phyloP scores from a whole-genome alignment of 2,329 filamentous ascomycete genomes.

The Beauveria sp. region DNA sequence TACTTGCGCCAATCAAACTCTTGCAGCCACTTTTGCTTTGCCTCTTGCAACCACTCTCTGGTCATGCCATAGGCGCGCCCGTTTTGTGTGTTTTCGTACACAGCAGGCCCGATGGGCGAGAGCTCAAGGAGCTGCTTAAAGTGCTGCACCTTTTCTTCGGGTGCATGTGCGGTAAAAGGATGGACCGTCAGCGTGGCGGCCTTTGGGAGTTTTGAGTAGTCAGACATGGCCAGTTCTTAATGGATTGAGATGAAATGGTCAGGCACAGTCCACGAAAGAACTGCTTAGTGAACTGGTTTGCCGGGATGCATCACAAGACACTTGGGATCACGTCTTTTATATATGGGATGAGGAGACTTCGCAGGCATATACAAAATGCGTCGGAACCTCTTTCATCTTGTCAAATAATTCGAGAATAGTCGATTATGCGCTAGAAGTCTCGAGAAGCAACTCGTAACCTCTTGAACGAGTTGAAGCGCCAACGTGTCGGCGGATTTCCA shows the following conservation, averaged over 20 bases:
- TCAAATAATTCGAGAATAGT: neutral
- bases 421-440: neutral
- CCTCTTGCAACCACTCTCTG: conserved; percentile 36
- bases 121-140: conserved; percentile 39
- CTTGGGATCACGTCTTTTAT: neutral
- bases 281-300: neutral
- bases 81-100: conserved; percentile 39
- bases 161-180: conserved; percentile 33
- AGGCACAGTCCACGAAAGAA: neutral
- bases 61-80: conserved; percentile 36
- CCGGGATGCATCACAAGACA: neutral
- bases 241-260: neutral
- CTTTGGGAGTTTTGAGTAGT: conserved; percentile 6
- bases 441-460: neutral
- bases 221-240: conserved; percentile 1
- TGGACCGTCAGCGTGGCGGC: conserved; percentile 4
- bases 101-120: conserved; percentile 38
- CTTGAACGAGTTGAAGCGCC: neutral
- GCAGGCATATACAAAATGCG: neutral
- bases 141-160: conserved; percentile 35
- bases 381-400: too few species aligned
- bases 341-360: neutral
- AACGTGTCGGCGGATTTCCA: neutral
- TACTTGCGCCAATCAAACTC: conserved; percentile 38
- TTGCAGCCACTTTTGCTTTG: conserved; percentile 34